phyloP scores from a whole-genome alignment of 2,329 filamentous ascomycete genomes.

The Hymenoscyphus fraxineus region DNA sequence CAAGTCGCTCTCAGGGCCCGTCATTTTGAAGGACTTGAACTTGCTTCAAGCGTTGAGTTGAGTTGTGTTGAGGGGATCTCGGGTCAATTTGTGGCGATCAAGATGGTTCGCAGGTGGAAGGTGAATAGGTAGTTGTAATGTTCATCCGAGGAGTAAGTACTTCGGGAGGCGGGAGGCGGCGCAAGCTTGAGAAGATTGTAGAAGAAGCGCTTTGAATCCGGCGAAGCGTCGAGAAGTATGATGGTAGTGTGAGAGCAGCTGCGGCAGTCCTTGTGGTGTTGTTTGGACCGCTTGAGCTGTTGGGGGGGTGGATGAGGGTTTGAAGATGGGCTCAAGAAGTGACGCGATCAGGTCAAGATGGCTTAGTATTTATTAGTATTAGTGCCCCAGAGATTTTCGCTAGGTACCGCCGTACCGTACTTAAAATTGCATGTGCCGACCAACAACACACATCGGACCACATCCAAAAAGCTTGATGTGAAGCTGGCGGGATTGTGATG shows the following conservation, averaged over 20 bases:
- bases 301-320: neutral
- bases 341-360: slow-evolving; percentile 2
- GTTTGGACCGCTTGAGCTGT: neutral
- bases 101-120: slow-evolving; percentile 3
- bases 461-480: neutral
- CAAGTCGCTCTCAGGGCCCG: slow-evolving; percentile 34
- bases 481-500: neutral
- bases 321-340: neutral
- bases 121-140: neutral
- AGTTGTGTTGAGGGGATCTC: neutral
- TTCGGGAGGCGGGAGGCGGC: neutral
- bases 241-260: slow-evolving; percentile 7
- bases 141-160: neutral
- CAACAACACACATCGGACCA: neutral
- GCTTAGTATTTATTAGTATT: slow-evolving; percentile 1
- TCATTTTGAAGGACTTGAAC: slow-evolving; percentile 22
- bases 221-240: slow-evolving; percentile 9
- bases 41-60: neutral
- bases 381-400: slow-evolving; percentile 3
- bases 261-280: neutral
- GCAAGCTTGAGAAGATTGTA: neutral
- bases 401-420: neutral
- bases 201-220: slow-evolving; percentile 6
- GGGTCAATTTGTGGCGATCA: neutral
- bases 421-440: neutral